These are phyloP conservation scores for Oxytropis ochrocephala DNA, from an alignment of 306 rosid species.

Conservation along the genomic window DNA sequence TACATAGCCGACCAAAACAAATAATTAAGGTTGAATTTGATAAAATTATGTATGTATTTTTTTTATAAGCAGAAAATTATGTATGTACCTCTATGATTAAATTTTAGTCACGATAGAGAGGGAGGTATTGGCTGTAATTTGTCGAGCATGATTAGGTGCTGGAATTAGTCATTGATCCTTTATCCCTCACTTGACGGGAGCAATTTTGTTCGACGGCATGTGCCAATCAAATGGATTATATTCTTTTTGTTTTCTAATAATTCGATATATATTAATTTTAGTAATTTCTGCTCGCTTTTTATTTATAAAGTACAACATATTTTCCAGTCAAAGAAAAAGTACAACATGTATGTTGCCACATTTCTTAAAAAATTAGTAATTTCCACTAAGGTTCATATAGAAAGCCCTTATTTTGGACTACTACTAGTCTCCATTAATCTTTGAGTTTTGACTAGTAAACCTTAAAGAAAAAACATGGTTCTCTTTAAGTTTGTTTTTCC, in stretches of 20 bases:
- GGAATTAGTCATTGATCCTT: neutral
- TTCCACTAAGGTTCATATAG: neutral
- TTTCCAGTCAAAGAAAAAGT: too few species aligned
- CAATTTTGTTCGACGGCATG: neutral
- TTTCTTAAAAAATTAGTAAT: neutral
- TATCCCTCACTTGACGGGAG: neutral
- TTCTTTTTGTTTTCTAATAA: neutral
- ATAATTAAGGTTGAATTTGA: neutral
- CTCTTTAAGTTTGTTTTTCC: too few species aligned
- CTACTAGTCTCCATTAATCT: neutral
- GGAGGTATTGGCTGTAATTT: constrained; percentile 12
- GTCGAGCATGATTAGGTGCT: constrained; percentile 9
- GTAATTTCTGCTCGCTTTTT: too few species aligned
- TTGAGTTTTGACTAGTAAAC: neutral
- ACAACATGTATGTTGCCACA: too few species aligned
- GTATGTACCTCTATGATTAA: neutral
- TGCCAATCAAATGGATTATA: neutral
- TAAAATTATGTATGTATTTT: too few species aligned
- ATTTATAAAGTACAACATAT: too few species aligned
- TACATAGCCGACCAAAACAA: constrained; percentile 11
- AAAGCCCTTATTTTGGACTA: constrained; percentile 4
- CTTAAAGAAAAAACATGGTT: neutral
- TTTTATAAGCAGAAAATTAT: too few species aligned
- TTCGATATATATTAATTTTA: neutral
- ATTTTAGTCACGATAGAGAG: neutral